Evolutionary conservation across 2,329 filamentous ascomycete species (phyloP), one percentile per base, ranked within the genome.

Genomic region (Parafenestella ontariensis): DNA sequence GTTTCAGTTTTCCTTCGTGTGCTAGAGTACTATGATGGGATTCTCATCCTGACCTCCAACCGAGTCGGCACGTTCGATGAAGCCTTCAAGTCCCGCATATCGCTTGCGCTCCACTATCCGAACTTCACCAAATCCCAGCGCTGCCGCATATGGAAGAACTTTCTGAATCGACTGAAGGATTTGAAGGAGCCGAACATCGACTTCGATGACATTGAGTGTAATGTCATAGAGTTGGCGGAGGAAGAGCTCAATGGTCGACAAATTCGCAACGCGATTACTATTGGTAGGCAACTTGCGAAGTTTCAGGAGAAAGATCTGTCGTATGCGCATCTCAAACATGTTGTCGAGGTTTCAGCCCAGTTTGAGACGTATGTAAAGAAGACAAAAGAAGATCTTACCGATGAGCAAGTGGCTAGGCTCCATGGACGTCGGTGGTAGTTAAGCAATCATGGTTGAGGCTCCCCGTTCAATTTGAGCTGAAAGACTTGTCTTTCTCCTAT

Each of bases 191-290:
- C 21, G n/a, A 33, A 28, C 7, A 50, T 46, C 28, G 46, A 48
- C 11, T 33, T 49, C 18, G 50, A 49, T 46, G 44, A 49, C 13
- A 20, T 46, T n/a, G 26, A 43, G n/a, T 46, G 44, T 29, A 28
- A 55, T 13, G 46, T 62, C 3, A 29, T 29, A 11, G 56, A 66
- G 36, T 69, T 82, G 17, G 66, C 77, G 0, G 48, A 61, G 20
- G 57, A 78, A 23, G 64, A 75, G 1, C 67, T 81, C 21, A 81
- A 82, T 40, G 79, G 80, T 4, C 71, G 79, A 13, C 76, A 82
- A 67, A 82, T 82, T 55, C 80, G 81, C 66, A 81, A 79, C 37
- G 59, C 56, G n/a, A 49, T 59, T n/a, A 56, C 52, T 5, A 62
- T 45, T 1, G 59, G 50, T 20, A 49, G 65, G 10, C 65, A 65